These are phyloP conservation scores for Nemania abortiva DNA, from an alignment of 2,329 filamentous ascomycete genomes.

Conservation along the genomic window DNA sequence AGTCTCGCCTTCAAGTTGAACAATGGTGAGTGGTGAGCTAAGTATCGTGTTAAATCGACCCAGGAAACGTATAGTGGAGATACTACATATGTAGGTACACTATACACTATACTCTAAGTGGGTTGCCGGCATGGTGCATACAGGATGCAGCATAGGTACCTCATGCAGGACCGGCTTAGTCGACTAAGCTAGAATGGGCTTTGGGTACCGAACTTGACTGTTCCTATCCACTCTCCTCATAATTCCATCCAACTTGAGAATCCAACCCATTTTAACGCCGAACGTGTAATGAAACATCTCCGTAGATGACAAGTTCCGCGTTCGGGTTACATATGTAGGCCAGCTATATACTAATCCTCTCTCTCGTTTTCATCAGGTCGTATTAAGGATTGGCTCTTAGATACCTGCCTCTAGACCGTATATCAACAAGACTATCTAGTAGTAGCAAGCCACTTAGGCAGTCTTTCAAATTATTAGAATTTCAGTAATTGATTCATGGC, in stretches of 20 bases:
- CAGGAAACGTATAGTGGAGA: neutral
- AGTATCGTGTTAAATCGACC: neutral
- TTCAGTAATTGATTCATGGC: neutral
- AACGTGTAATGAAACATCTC: neutral
- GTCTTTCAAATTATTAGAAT: neutral
- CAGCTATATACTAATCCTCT: too few species aligned
- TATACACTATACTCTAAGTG: neutral
- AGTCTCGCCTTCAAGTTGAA: neutral
- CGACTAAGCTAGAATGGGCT: neutral
- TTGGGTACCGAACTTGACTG: neutral
- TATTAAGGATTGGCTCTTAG: too few species aligned
- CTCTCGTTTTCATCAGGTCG: too few species aligned
- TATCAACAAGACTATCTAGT: too few species aligned
- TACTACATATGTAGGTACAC: neutral
- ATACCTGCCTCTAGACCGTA: too few species aligned
- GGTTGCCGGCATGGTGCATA: neutral
- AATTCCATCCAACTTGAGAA: too few species aligned
- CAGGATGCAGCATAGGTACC: too few species aligned
- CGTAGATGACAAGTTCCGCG: neutral
- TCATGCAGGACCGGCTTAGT: neutral
- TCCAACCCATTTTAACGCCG: neutral
- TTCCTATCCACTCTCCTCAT: neutral
- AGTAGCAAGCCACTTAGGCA: neutral
- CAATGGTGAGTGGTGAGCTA: too few species aligned
- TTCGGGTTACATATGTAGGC: neutral